Evolutionary conservation across 2,329 filamentous ascomycete genomes (phyloP).

Genomic region (Ceratocystis huliohia): DNA sequence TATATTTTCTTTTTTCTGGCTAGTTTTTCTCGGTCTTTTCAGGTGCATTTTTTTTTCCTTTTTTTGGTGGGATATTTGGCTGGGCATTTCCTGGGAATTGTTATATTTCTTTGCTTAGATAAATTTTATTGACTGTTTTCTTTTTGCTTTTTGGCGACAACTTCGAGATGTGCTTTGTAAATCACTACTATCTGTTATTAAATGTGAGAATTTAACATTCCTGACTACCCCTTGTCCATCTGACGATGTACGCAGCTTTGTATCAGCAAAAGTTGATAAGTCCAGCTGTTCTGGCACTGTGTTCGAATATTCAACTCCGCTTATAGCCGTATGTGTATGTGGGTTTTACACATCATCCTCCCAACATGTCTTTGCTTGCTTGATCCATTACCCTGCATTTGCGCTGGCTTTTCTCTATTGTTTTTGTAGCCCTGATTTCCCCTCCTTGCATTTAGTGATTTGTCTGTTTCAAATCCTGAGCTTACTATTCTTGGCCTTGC

Average conservation of each 20-base stretch:
- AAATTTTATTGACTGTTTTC: background rate
- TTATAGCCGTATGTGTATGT: too few relatives aligned
- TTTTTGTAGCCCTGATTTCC: background rate
- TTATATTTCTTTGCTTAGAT: constrained; percentile 1
- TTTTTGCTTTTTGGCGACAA: background rate
- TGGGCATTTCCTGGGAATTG: constrained; percentile 7
- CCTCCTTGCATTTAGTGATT: background rate
- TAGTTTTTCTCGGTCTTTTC: constrained; percentile 4
- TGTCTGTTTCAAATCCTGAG: constrained; percentile 1
- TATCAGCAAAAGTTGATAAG: too few relatives aligned
- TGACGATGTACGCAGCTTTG: too few relatives aligned
- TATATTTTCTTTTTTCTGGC: constrained; percentile 12
- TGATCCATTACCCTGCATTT: too few relatives aligned
- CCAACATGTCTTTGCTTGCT: background rate
- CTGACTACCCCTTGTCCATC: background rate
- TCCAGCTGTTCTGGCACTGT: too few relatives aligned
- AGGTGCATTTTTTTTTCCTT: background rate
- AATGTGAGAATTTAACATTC: background rate
- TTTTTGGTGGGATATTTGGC: background rate
- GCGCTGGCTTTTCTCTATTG: background rate
- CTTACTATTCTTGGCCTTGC: background rate
- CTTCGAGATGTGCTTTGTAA: too few relatives aligned
- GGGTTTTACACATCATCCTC: too few relatives aligned
- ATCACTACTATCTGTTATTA: too few relatives aligned
- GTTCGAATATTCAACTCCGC: too few relatives aligned